Percentiles rank a stretch among this genome's conserved stretches.
These are phyloP conservation scores for Lojkania enalia DNA, from an alignment of 2,329 filamentous ascomycete genomes.

Conservation along the genomic window DNA sequence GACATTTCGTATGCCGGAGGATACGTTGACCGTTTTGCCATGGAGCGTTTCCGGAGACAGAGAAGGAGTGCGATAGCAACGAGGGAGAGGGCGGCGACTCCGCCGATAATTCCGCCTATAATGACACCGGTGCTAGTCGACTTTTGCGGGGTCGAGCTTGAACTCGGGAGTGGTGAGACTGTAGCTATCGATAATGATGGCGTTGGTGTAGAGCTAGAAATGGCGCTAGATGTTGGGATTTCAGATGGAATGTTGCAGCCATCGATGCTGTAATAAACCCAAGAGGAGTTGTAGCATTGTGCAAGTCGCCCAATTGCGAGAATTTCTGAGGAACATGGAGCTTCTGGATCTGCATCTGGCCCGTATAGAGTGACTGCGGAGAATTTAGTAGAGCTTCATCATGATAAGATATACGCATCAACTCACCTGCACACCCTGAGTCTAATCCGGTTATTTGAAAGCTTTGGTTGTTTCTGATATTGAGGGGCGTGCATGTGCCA, in stretches of 20 bases:
- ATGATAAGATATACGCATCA: not conserved
- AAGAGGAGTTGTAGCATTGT: constrained; percentile 32
- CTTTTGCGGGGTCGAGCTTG: not conserved
- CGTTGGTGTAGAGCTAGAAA: not conserved
- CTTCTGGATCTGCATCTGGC: constrained; percentile 12
- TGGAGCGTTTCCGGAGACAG: constrained; percentile 11
- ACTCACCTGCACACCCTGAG: constrained; percentile 28
- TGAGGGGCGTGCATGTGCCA: constrained; percentile 17
- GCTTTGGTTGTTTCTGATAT: constrained; percentile 16
- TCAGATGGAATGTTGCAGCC: constrained; percentile 18
- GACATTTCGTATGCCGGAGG: constrained; percentile 20
- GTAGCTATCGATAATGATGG: constrained; percentile 3
- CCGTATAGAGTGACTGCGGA: constrained; percentile 31
- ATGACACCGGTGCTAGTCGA: constrained; percentile 18
- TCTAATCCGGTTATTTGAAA: constrained; percentile 32
- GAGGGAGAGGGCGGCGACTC: constrained; percentile 17
- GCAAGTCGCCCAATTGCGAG: constrained; percentile 24
- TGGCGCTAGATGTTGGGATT: constrained; percentile 8
- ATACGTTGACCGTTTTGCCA: not conserved
- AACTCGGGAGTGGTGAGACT: not conserved
- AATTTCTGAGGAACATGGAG: constrained; percentile 21
- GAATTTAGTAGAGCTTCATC: not conserved
- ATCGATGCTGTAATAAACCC: constrained; percentile 35
- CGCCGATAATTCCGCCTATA: constrained; percentile 21
- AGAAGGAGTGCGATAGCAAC: constrained; percentile 15